Conservation (phyloP, 139 green algal genomes). For the Medakamo hakoo region DNA sequence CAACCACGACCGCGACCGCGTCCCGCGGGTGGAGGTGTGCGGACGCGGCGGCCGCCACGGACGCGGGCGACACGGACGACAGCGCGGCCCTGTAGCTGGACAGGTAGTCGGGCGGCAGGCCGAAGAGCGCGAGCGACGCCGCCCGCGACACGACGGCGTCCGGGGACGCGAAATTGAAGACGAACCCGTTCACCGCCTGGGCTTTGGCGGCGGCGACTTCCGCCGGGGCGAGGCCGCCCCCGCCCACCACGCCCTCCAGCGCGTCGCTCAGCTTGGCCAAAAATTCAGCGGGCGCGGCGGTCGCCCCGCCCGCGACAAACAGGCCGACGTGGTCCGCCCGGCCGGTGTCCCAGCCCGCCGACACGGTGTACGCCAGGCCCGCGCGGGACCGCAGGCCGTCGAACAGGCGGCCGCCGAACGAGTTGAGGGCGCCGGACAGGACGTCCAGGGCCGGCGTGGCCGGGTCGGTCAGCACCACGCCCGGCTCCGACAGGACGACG, state of each 20-base stretch:
- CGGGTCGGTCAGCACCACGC: constrained; percentile 38
- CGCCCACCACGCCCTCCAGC: constrained; percentile 8
- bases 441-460: constrained; percentile 45
- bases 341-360: constrained; percentile 34
- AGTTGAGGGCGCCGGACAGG: constrained; percentile 46
- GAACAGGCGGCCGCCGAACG: constrained; percentile 64
- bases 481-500: constrained; percentile 37
- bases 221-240: constrained; percentile 3
- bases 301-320: constrained; percentile 51
- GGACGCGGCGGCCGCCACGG: constrained; percentile 34
- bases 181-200: constrained; percentile 51
- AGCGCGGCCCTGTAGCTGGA: constrained; percentile 33
- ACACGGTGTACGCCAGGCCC: constrained; percentile 60
- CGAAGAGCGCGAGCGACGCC: constrained; percentile 44
- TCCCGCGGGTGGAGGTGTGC: constrained; percentile 40
- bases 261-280: constrained; percentile 12
- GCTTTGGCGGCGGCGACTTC: constrained; percentile 29
- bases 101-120: constrained; percentile 48
- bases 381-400: constrained; percentile 48
- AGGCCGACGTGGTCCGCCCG: constrained; percentile 51
- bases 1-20: constrained; percentile 35
- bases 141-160: constrained; percentile 37
- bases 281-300: constrained; percentile 27
- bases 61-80: constrained; percentile 21
- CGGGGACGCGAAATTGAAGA: constrained; percentile 64